phyloP scores from a whole-genome alignment of 2,329 filamentous ascomycete species.

The Penicillium sp. region DNA sequence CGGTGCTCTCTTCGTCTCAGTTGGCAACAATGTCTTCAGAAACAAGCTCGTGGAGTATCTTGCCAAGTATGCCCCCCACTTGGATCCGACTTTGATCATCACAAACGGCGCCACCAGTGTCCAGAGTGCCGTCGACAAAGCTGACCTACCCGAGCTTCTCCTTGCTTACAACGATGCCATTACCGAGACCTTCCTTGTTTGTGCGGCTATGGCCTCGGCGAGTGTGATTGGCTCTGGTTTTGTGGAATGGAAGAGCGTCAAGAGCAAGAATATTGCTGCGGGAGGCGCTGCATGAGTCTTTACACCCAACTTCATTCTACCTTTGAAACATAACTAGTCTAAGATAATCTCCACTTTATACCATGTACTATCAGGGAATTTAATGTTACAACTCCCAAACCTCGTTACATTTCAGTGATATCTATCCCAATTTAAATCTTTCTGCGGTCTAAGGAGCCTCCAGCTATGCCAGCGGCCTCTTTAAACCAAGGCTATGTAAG shows the following conservation, averaged over 20 bases:
- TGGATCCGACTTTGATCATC: background rate
- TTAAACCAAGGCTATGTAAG: no score
- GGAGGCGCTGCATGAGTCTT: background rate
- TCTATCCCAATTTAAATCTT: no score
- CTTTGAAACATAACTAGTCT: no score
- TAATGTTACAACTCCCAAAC: no score
- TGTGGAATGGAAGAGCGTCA: constrained; percentile 10
- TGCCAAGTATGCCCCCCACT: background rate
- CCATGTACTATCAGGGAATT: no score
- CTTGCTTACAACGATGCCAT: constrained; percentile 4
- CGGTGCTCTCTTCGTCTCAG: constrained; percentile 28
- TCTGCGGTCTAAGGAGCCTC: no score
- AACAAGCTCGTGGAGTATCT: constrained; percentile 23
- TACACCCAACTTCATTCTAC: no score
- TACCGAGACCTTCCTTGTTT: background rate
- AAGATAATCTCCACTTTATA: no score
- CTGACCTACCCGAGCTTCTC: background rate
- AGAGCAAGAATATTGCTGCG: constrained; percentile 1
- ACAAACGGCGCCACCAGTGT: constrained; percentile 5
- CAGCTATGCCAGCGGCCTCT: no score
- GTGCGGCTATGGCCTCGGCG: background rate
- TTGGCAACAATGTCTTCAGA: constrained; percentile 29
- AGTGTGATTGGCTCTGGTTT: background rate
- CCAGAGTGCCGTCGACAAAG: background rate
- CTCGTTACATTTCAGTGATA: no score